These are phyloP conservation scores for Aeminium ludgeri DNA, from an alignment of 495 filamentous ascomycete species.

Conservation along the genomic window DNA sequence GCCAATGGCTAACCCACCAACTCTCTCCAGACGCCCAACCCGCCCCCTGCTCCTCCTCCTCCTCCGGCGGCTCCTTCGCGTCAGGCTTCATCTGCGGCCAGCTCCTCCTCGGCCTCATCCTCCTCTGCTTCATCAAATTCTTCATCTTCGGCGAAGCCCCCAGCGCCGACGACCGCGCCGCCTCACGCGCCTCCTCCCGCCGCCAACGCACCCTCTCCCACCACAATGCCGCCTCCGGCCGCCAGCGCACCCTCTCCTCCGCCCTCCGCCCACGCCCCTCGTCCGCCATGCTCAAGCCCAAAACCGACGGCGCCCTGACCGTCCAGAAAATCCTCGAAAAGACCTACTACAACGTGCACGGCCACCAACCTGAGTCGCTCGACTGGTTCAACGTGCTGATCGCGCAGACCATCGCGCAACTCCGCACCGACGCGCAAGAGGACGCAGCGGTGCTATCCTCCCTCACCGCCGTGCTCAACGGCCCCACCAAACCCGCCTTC, in stretches of 20 bases:
- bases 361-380: slow-evolving; percentile 93
- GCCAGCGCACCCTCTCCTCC: slow-evolving; percentile 43
- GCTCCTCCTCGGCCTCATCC: slow-evolving; percentile 71
- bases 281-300: slow-evolving; percentile 38
- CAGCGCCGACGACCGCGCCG: slow-evolving; percentile 54
- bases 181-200: slow-evolving; percentile 50
- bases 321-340: slow-evolving; percentile 85
- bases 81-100: slow-evolving; percentile 90
- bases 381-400: slow-evolving; percentile 99
- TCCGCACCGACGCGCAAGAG: slow-evolving; percentile 71
- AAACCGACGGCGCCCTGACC: slow-evolving; percentile 37
- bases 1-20: not conserved
- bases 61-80: slow-evolving; percentile 61
- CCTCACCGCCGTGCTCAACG: slow-evolving; percentile 77
- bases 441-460: slow-evolving; percentile 89
- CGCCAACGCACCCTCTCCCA: slow-evolving; percentile 45
- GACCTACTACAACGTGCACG: slow-evolving; percentile 93
- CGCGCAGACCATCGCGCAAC: slow-evolving; percentile 91
- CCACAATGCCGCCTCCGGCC: slow-evolving; percentile 31
- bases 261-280: slow-evolving; percentile 25
- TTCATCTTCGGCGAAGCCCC: slow-evolving; percentile 97
- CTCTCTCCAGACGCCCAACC: not conserved
- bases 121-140: slow-evolving; percentile 95
- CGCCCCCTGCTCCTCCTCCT: not conserved
- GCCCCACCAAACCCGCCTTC: slow-evolving; percentile 70